Base-by-base conservation (phyloP, 768 basidiomycete species). In the Sutorius australiensis region DNA sequence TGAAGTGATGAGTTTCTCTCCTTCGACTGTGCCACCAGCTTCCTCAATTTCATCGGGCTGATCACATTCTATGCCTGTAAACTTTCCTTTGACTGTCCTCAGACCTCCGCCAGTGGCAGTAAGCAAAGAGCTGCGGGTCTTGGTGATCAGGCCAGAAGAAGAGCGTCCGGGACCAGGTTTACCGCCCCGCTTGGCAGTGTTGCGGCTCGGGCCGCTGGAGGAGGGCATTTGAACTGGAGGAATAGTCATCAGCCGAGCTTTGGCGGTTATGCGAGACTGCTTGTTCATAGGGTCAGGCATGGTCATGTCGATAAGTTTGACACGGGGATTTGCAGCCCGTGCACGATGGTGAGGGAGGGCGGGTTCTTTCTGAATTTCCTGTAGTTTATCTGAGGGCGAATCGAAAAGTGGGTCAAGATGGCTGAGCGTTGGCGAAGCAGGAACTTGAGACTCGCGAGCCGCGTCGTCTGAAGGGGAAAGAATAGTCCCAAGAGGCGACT, bases 121-220 rank as follows among this genome's bases (percentile, higher is more conserved):
- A 48, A 85, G 69, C 12, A 84, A 66, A 14, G 84, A 84, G 52
- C 77, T 81, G 30, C 71, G 74, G 43, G 67, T 75, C 50, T 71
- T 76, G 44, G 54, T 63, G 32, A 65, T 34, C 31, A 79, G 53
- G 8, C 78, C 77, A 24, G 69, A 58, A 12, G 82, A 81, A 5
- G 78, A 77, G 30, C 77, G 77, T 28, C 78, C 77, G 24, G 79
- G 78, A n/a, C 79, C 80, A 34, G 80, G 75, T 54, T 73, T 77
- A 31, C 56, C 40, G 30, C 61, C 55, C 27, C 56, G 58, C 46
- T 51, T 61, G 39, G 48, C 37, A 10, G 37, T 17, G 46, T 39
- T 46, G 5, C 51, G 46, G 31, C 52, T 57, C 46, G 55, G 7
- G 5, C 49, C 54, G 46, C 59, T 41, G 32, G 45, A n/a, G 8